These are phyloP conservation scores for Aspergillus jensenii DNA, from an alignment of 2,329 filamentous ascomycete genomes.

Conservation along the genomic window DNA sequence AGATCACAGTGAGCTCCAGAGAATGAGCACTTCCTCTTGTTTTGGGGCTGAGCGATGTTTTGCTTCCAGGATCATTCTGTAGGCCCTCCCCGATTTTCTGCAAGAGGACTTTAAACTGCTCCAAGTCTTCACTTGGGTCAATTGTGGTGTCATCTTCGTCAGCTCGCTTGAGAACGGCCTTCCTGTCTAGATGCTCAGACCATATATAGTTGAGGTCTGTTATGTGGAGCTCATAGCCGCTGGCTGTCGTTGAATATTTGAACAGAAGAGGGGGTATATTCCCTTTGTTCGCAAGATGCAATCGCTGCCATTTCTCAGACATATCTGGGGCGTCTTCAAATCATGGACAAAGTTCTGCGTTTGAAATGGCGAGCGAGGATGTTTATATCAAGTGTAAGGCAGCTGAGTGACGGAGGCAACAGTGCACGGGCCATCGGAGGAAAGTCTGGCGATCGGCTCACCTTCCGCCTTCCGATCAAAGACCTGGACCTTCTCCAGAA, in stretches of 20 bases:
- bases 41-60: slow-evolving; percentile 28
- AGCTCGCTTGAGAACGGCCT: slow-evolving; percentile 51
- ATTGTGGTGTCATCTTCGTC: slow-evolving; percentile 54
- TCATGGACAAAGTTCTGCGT: neutral
- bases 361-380: neutral
- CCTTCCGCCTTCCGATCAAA: slow-evolving; percentile 17
- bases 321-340: slow-evolving; percentile 19
- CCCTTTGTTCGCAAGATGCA: slow-evolving; percentile 27
- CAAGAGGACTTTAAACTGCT: slow-evolving; percentile 58
- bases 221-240: slow-evolving; percentile 53
- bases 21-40: slow-evolving; percentile 26
- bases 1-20: slow-evolving; percentile 49
- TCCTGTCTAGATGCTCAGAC: slow-evolving; percentile 50
- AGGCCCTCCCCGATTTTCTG: slow-evolving; percentile 56
- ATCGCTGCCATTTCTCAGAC: slow-evolving; percentile 36
- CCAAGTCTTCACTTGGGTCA: slow-evolving; percentile 57
- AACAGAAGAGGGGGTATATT: slow-evolving; percentile 39
- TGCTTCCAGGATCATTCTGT: slow-evolving; percentile 29
- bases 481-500: slow-evolving; percentile 2
- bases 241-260: slow-evolving; percentile 32
- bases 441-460: slow-evolving; percentile 25
- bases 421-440: slow-evolving; percentile 20
- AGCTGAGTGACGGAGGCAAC: slow-evolving; percentile 9
- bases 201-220: slow-evolving; percentile 62
- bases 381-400: slow-evolving; percentile 7